Evolutionary conservation across 1,284 basidiomycete species (phyloP).

Genomic region (Tranzscheliella williamsii): DNA sequence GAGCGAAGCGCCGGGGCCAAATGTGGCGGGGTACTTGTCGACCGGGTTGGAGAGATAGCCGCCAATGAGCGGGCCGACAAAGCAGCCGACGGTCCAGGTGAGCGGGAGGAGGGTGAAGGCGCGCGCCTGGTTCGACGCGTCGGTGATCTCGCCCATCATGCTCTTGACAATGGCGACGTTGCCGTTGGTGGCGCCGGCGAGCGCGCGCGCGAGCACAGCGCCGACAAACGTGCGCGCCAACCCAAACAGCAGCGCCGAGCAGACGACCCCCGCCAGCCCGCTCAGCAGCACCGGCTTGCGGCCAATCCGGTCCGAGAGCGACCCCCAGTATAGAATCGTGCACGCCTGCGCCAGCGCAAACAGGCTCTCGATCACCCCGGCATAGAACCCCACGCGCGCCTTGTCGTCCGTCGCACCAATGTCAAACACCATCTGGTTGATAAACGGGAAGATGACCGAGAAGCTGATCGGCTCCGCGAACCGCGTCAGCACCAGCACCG

Average conservation of each 20-base stretch:
- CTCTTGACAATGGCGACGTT: constrained; percentile 42
- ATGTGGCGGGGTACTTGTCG: constrained; percentile 17
- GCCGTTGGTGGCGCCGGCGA: constrained; percentile 44
- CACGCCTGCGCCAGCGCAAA: constrained; percentile 60
- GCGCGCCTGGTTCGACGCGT: constrained; percentile 34
- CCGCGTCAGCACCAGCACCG: constrained; percentile 63
- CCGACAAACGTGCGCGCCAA: constrained; percentile 47
- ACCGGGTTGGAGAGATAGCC: constrained; percentile 53
- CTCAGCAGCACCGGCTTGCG: constrained; percentile 62
- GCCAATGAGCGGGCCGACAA: constrained; percentile 45
- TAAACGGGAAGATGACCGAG: constrained; percentile 75
- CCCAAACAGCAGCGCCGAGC: constrained; percentile 60
- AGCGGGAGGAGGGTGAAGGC: constrained; percentile 45
- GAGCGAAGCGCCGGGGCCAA: constrained; percentile 3
- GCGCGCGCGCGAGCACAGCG: constrained; percentile 50
- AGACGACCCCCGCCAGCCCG: constrained; percentile 57
- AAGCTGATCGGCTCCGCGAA: constrained; percentile 66
- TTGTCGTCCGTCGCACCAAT: constrained; percentile 5
- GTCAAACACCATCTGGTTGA: constrained; percentile 65
- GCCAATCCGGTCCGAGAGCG: constrained; percentile 59
- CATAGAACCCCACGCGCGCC: constrained; percentile 64
- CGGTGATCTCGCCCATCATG: constrained; percentile 46
- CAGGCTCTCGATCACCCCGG: constrained; percentile 66
- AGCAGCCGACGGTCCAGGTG: constrained; percentile 29
- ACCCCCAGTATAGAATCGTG: constrained; percentile 62